phyloP scores from a whole-genome alignment of 371 early-diverging fungal genomes.

The Phascolomyces articulosus region DNA sequence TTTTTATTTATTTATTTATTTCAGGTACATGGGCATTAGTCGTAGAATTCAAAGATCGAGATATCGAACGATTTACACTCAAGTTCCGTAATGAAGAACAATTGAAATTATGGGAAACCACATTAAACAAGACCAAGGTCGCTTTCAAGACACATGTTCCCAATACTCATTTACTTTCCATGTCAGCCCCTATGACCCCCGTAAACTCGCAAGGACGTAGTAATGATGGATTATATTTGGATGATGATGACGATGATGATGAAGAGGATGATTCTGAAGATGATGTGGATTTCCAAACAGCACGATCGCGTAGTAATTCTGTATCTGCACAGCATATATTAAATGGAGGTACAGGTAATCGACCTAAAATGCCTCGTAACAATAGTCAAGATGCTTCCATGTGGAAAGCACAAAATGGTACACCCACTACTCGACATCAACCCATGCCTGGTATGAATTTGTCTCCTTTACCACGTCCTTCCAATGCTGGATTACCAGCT shows the following conservation, averaged over 20 bases:
- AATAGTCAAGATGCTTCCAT: conserved; percentile 27
- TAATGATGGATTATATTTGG: conserved; percentile 22
- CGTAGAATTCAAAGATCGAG: conserved; percentile 82
- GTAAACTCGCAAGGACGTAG: conserved; percentile 26
- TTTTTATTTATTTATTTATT: conserved; percentile 8
- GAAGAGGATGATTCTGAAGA: conserved; percentile 37
- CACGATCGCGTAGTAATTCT: conserved; percentile 34
- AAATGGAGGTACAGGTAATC: conserved; percentile 12
- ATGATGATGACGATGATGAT: conserved; percentile 49
- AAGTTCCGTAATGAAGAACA: conserved; percentile 92
- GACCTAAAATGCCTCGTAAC: conserved; percentile 33
- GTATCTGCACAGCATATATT: conserved; percentile 29
- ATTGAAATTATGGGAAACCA: conserved; percentile 83
- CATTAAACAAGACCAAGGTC: conserved; percentile 52
- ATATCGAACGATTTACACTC: conserved; percentile 82
- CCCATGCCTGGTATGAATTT: conserved; percentile 37
- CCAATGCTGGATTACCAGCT: conserved; percentile 22
- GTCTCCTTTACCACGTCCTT: conserved; percentile 37
- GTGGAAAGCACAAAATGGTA: neutral
- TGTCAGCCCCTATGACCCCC: conserved; percentile 25
- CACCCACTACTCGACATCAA: neutral
- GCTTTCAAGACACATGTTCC: conserved; percentile 34
- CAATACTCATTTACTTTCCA: conserved; percentile 46
- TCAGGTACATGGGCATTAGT: conserved; percentile 59
- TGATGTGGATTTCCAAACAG: conserved; percentile 27